Evolutionary conservation across 768 basidiomycete genomes (phyloP).

Genomic region (Pulveroboletus sp.): DNA sequence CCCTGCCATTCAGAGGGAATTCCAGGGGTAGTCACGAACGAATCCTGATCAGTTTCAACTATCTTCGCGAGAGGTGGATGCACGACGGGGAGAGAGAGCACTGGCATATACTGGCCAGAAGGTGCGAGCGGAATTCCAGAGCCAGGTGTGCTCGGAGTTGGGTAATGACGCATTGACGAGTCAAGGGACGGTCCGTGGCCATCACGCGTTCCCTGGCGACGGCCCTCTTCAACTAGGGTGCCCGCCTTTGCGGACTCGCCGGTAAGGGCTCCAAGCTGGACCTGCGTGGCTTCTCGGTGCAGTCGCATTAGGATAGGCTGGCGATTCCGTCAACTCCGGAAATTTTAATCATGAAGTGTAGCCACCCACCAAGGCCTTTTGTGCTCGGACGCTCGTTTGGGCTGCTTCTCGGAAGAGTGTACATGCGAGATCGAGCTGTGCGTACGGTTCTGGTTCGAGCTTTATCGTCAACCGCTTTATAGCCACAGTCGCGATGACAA

Average conservation of each 20-base stretch:
- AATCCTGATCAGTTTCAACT: not conserved
- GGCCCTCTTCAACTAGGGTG: constrained; percentile 4
- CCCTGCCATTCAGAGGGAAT: constrained; percentile 31
- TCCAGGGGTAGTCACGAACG: not conserved
- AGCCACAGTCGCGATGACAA: constrained; percentile 55
- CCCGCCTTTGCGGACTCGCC: constrained; percentile 4
- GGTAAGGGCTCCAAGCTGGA: constrained; percentile 18
- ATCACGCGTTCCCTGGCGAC: constrained; percentile 34
- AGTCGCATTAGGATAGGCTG: constrained; percentile 48
- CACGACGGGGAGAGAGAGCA: not conserved
- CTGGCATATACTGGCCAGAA: not conserved
- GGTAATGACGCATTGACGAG: not conserved
- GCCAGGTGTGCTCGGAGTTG: not conserved
- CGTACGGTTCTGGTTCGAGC: constrained; percentile 44
- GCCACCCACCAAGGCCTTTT: constrained; percentile 40
- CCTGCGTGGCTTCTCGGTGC: constrained; percentile 40
- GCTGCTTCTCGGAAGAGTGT: constrained; percentile 44
- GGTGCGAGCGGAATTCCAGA: not conserved
- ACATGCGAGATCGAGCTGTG: constrained; percentile 47
- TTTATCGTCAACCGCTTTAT: constrained; percentile 42
- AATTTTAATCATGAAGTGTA: not conserved
- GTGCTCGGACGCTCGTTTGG: constrained; percentile 47
- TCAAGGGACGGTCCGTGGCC: constrained; percentile 32
- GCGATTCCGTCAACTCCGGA: not conserved
- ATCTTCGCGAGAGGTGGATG: not conserved